A percentile compares a stretch with the other conserved stretches of the same genome.
These are phyloP conservation scores for Coemansia sp. DNA, from an alignment of 192 early-diverging fungal genomes.

Conservation along the genomic window DNA sequence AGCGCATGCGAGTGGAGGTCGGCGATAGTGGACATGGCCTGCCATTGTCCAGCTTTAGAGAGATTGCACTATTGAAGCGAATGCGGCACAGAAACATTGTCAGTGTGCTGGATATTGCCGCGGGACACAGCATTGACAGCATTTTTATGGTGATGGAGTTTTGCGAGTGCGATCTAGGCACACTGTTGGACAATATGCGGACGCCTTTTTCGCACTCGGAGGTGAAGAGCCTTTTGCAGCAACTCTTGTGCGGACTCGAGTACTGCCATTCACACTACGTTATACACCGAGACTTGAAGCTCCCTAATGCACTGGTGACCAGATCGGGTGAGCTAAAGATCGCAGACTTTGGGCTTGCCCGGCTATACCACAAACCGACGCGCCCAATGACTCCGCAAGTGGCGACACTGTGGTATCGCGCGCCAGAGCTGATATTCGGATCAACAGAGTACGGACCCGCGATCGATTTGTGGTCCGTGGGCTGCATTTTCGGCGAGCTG, in stretches of 20 bases:
- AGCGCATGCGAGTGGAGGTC: conserved; percentile 62
- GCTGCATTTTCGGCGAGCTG: no score
- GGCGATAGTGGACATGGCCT: conserved; percentile 58
- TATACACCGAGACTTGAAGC: conserved; percentile 75
- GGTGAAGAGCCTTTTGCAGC: conserved; percentile 72
- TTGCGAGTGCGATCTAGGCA: conserved; percentile 63
- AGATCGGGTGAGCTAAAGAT: conserved; percentile 72
- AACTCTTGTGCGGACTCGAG: conserved; percentile 68
- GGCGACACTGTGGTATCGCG: conserved; percentile 85
- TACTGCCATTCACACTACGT: conserved; percentile 70
- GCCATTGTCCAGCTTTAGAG: conserved; percentile 73
- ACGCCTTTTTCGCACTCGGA: conserved; percentile 28
- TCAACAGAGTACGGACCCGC: conserved; percentile 70
- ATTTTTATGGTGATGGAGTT: conserved; percentile 93
- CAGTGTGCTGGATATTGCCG: conserved; percentile 69
- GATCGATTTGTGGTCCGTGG: conserved; percentile 71
- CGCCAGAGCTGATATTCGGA: conserved; percentile 79
- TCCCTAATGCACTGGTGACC: conserved; percentile 75
- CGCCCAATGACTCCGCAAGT: conserved; percentile 80
- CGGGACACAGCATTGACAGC: conserved; percentile 67
- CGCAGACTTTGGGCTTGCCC: conserved; percentile 82
- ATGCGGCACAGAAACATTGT: conserved; percentile 78
- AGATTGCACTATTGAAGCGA: conserved; percentile 69
- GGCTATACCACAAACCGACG: conserved; percentile 61
- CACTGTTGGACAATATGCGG: conserved; percentile 30